Evolutionary conservation across 2,329 filamentous ascomycete genomes (phyloP).

Genomic region (Teratosphaeria nubilosa): DNA sequence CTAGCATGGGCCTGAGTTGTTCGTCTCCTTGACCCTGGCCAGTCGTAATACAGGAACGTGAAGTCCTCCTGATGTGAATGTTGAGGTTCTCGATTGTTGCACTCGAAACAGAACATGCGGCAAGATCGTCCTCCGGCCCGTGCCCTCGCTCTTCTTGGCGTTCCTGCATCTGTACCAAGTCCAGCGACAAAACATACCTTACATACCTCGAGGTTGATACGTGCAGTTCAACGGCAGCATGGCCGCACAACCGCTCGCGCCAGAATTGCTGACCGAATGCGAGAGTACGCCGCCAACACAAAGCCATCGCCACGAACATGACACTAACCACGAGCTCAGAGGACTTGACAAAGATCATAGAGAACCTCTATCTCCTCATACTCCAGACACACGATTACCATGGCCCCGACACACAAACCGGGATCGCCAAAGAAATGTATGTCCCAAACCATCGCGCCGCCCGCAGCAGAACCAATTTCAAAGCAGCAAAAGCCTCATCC

Average conservation of each 20-base stretch:
- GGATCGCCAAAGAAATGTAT: slow-evolving; percentile 50
- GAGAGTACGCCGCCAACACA: not conserved
- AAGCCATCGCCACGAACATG: not conserved
- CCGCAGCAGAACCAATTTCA: slow-evolving; percentile 4
- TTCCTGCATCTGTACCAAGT: not conserved
- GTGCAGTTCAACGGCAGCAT: not conserved
- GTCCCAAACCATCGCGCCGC: not conserved
- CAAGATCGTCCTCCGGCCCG: not conserved
- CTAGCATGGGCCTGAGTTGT: not conserved
- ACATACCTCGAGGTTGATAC: not conserved
- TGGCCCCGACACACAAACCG: slow-evolving; percentile 45
- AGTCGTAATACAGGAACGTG: not conserved
- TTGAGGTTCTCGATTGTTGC: not conserved
- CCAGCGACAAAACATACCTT: not conserved
- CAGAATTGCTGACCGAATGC: not conserved
- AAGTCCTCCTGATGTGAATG: not conserved
- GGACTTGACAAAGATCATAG: slow-evolving; percentile 51
- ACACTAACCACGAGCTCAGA: slow-evolving; percentile 18
- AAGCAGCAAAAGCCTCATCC: slow-evolving; percentile 40
- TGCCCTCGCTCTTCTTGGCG: not conserved
- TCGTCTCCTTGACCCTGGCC: not conserved
- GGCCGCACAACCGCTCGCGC: not conserved
- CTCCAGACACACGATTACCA: slow-evolving; percentile 52
- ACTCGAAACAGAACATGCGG: too few species aligned
- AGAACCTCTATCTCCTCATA: slow-evolving; percentile 50